Evolutionary conservation across 2,329 filamentous ascomycete species (phyloP), one percentile per base, ranked within the genome.

Genomic region (Cladorrhinum sp.): DNA sequence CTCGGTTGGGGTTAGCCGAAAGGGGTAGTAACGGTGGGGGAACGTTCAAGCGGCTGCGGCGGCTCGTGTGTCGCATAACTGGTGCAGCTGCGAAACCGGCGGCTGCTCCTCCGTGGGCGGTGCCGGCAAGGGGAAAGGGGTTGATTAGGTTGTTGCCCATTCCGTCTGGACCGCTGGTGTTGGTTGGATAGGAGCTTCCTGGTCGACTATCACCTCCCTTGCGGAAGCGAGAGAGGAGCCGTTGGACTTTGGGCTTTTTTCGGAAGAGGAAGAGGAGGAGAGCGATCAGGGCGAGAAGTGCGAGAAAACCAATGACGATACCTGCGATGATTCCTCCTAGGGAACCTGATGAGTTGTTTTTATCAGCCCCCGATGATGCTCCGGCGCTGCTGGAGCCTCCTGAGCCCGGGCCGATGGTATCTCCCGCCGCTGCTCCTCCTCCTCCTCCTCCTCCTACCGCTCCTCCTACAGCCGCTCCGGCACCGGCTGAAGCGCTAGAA

Each of bases 291-390:
- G 60, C 16, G 3, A 66, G 57, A 21, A 12, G 2, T 6, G 23
- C 10, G 26, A 52, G 36, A 49, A 7, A 61, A 60, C 61, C 21
- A 64, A 62, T 58, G 14, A 64, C 56, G 1, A 62, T 55, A 2
- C 64, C 64, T 3, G 62, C 62, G n/a, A 65, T 62, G 14, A 58
- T 57, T 3, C 62, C 62, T 1, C 62, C 51, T n/a, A 33, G n/a
- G 8, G 53, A 24, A 4, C 20, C 24, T 18, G 18, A 23, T 8
- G 9, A 26, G 14, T 20, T 39, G 28, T 42, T 55, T 14, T 4
- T 20, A 12, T 20, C 52, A 2, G 52, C 30, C 12, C 52, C 52
- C 4, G 28, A 36, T 16, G 53, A 24, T 9, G 36, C 21, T 18
- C 53, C 53, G 5, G 33, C 36, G 23, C n/a, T 48, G 9, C 26